These are phyloP conservation scores for Planoprotostelium fungivorum DNA, from an alignment of 78 protist genomes.

Conservation along the genomic window DNA sequence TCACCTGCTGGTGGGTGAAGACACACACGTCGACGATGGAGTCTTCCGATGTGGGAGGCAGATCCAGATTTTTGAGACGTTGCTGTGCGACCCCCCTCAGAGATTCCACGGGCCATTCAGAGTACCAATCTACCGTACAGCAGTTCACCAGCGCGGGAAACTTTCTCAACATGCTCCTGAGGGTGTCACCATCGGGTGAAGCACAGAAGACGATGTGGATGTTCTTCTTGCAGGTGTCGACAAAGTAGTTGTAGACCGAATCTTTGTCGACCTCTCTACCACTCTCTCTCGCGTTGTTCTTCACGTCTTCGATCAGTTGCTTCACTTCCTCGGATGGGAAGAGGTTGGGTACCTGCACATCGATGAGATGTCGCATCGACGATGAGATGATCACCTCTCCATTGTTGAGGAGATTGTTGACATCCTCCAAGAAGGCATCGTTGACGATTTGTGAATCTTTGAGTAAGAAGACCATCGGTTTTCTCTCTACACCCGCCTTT, in stretches of 20 bases:
- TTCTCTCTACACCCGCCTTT: conserved; percentile 59
- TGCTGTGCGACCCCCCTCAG: conserved; percentile 74
- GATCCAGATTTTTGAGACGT: not conserved
- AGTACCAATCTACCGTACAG: conserved; percentile 87
- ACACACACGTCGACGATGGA: not conserved
- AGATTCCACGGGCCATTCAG: conserved; percentile 89
- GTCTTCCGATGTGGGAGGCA: not conserved
- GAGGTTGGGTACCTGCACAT: conserved; percentile 71
- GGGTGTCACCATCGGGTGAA: conserved; percentile 55
- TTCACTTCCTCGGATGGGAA: conserved; percentile 49
- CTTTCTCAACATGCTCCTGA: conserved; percentile 57
- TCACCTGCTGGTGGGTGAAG: not conserved
- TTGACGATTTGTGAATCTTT: conserved; percentile 84
- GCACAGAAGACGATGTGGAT: conserved; percentile 57
- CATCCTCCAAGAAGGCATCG: conserved; percentile 84
- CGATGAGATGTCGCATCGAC: not conserved
- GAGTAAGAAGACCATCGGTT: conserved; percentile 72
- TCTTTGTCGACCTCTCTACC: not conserved
- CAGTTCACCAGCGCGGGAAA: conserved; percentile 77
- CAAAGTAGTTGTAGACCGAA: conserved; percentile 54
- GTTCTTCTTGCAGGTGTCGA: conserved; percentile 48
- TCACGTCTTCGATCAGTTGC: not conserved
- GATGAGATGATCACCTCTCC: conserved; percentile 63
- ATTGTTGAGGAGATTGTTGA: conserved; percentile 76
- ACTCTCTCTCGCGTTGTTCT: not conserved